Evolutionary conservation across 164 flowering plant genomes (phyloP), one percentile per base, ranked within the genome.

Genomic region (Berberis vulgaris): DNA sequence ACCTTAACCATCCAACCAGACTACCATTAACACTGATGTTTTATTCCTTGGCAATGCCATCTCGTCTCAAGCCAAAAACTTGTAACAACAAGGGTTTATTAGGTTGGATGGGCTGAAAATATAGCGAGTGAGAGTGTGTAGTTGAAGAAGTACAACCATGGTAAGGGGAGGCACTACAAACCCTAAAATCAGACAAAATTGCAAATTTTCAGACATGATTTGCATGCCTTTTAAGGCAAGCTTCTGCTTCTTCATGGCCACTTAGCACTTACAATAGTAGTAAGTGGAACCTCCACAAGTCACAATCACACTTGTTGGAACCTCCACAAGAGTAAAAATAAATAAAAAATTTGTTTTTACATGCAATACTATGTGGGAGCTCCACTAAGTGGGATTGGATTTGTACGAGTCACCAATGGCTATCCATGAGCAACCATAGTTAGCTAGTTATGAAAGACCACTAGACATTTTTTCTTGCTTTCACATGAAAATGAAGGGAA

Each of bases 261-360:
- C 49, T 26, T 2, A 8, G 11, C 7, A 5, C 10, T 38, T 9
- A 7, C 2, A 6, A 40, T 6, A 2, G 26, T 26, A 11, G 49
- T 54, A 43, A 63, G 66, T 63, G 66, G 59, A 63, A 8, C 49
- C 42, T 54, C 66, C 59, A 63, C 49, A 54, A 50, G 2, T 42
- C 59, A 7, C 53, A 43, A 43, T 43, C 4, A 62, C 66, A 42
- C 41, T 26, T 26, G 26, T 26, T 26, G 26, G 26, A 26, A 26
- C 26, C 26, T 26, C 26, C 26, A 26, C 26, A 26, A 26, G 0
- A 26, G 26, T 26, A 26, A 26, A 26, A 26, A 26, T 0, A 26
- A 26, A 26, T 0, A 26, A 26, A 26, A 26, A 26, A 26, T 0
- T 26, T 26, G 53, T 65, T 65, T 41, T 57, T 52, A 41, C 53